Evolutionary conservation across 148 eudicot genomes (phyloP), one percentile per base, ranked within the genome.

Genomic region (Spergularia marina): DNA sequence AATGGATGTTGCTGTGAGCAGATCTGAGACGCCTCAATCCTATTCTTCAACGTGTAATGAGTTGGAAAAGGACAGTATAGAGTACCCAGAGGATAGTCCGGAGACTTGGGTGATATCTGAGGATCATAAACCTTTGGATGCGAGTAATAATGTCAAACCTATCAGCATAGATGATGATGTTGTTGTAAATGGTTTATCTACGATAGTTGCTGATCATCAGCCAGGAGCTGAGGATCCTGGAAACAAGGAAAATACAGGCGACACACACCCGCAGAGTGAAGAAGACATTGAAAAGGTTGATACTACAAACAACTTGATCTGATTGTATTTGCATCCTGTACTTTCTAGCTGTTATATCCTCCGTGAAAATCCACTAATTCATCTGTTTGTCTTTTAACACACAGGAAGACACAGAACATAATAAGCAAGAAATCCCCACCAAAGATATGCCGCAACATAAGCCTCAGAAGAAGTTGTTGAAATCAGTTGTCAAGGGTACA

Each of bases 401-500:
- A 25, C 71, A 88, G 91, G 86, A 58, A 40, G 77, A 70, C 20
- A 5, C 72, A 36, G 60, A 57, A 72, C 10, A 54, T 30, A 18
- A 15, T 15, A 66, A 34, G 63, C 69, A 70, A n/a, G 71, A 65
- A 16, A 65, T 13, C 54, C 18, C 30, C 57, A 73, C 12, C 25
- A 76, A 86, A 79, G 78, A 66, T 41, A 57, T n/a, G 49, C 78
- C 80, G 56, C 40, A 21, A 7, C 76, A 40, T 49, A 86, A 87
- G 75, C 82, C 81, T 13, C 77, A 63, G 12, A 74, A 71, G 71
- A 89, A 47, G 68, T 39, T 89, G 68, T 68, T 91, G 77, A 84
- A 84, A 73, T 78, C 89, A 78, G 85, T 91, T 65, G 79, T 79
- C 63, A 82, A 80, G 86, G 92, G 92, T 77, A 89, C 92, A 6